Evolutionary conservation across 768 basidiomycete genomes (phyloP).

Genomic region (Gyrodon lividus): DNA sequence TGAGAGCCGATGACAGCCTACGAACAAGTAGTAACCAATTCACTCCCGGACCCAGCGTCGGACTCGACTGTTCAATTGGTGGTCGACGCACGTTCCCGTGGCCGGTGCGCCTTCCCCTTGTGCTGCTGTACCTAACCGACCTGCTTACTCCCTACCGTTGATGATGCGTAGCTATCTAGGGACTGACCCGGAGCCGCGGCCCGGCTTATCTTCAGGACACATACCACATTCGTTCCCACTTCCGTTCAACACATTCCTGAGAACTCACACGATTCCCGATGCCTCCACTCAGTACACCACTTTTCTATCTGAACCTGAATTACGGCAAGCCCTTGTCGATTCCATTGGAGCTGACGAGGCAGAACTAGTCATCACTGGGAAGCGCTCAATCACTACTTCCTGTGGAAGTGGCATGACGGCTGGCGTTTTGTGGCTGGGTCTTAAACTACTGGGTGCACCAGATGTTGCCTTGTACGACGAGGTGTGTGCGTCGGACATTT

Average conservation of each 20-base stretch:
- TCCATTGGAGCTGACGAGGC: constrained; percentile 59
- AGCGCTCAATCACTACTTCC: constrained; percentile 62
- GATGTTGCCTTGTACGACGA: constrained; percentile 87
- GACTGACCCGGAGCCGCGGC: constrained; percentile 83
- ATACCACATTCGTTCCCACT: constrained; percentile 85
- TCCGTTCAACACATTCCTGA: constrained; percentile 77
- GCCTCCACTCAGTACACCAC: constrained; percentile 53
- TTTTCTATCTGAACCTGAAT: constrained; percentile 53
- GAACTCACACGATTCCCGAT: constrained; percentile 33
- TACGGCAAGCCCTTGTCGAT: constrained; percentile 59
- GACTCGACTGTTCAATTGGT: constrained; percentile 61
- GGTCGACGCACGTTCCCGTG: constrained; percentile 84
- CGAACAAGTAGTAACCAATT: constrained; percentile 76
- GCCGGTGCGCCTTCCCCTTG: constrained; percentile 51
- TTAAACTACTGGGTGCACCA: constrained; percentile 65
- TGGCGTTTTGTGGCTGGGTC: constrained; percentile 88
- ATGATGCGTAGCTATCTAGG: constrained; percentile 65
- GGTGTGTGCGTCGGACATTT: constrained; percentile 45
- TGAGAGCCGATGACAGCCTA: constrained; percentile 53
- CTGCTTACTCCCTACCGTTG: constrained; percentile 3
- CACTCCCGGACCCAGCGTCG: constrained; percentile 43
- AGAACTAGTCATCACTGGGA: constrained; percentile 57
- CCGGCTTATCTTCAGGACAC: constrained; percentile 86
- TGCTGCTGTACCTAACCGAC: background rate
- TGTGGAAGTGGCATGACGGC: constrained; percentile 99